Evolutionary conservation across 2,329 filamentous ascomycete genomes (phyloP), one percentile per base, ranked within the genome.

Genomic region (Monosporascus sp.): DNA sequence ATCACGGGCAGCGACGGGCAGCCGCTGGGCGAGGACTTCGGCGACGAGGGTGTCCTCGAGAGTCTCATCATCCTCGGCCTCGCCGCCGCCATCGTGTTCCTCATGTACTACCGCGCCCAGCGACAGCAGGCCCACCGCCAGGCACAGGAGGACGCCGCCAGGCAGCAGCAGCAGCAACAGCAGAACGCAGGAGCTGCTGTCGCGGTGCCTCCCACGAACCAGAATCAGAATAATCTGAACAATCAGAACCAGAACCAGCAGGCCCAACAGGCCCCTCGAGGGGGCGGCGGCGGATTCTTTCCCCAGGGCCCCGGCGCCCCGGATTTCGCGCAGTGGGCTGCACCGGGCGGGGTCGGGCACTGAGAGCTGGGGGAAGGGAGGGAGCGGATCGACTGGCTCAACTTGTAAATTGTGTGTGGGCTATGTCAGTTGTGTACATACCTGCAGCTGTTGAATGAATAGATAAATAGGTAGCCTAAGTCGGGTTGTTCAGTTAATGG

Each of bases 51-150:
- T 14, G 74, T 96, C 17, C 54, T 97, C 11, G 94, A 97, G 70
- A 93, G 88, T 44, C 72, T 97, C 24, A 76, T 96, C 45, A 95
- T 99, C 57, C 77, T 97, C 16, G 86, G 82, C 1, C 74, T 97
- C 16, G 86, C 89, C 0, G 84, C 85, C 16, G 84, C 85, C 1
- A 77, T 97, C 51, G 84, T 88, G 0, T 82, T 89, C 50, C 75
- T 97, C 35, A 79, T 97, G 17, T 96, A 91, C 70, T 93, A 94
- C 68, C 78, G 89, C 20, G 86, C 90, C 58, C 85, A 84, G 65
- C 76, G 84, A 55, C 87, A 90, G 65, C 76, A 86, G 60, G 78
- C 74, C 31, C 77, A 79, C 50, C 71, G 63, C 37, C 58, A 65
- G 50, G 68, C 60, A 2, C 67, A 69, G 56, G 65, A 71, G 47